A percentile compares a stretch with the other conserved stretches of the same genome.
These are phyloP conservation scores for Ustilago bromivora DNA, from an alignment of 1,284 basidiomycete genomes.

Conservation along the genomic window DNA sequence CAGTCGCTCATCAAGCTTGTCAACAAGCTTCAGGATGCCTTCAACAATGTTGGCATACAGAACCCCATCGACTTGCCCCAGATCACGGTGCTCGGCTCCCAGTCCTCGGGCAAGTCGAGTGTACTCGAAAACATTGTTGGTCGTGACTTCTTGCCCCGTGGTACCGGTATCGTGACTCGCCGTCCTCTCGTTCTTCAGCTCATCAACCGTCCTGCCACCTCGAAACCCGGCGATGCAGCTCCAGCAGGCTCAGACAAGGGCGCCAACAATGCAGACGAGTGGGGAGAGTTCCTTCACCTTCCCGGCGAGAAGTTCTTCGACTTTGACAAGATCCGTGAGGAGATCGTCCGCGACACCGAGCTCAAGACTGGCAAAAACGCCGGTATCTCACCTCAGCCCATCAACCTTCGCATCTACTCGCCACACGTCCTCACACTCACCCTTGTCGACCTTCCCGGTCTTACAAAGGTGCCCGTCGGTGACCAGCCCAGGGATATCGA, in stretches of 20 bases:
- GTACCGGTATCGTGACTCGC: slow-evolving; percentile 93
- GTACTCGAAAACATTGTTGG: slow-evolving; percentile 79
- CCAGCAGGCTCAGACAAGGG: slow-evolving; percentile 17
- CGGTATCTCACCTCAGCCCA: slow-evolving; percentile 94
- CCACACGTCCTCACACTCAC: slow-evolving; percentile 97
- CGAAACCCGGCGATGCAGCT: slow-evolving; percentile 30
- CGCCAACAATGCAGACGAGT: slow-evolving; percentile 75
- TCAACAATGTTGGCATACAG: slow-evolving; percentile 71
- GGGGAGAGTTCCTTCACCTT: slow-evolving; percentile 95
- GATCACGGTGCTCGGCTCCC: slow-evolving; percentile 72
- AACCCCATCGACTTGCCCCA: slow-evolving; percentile 73
- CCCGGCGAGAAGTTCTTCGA: slow-evolving; percentile 96
- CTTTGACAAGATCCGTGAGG: slow-evolving; percentile 90
- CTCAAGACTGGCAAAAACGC: slow-evolving; percentile 98
- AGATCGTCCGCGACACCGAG: slow-evolving; percentile 98
- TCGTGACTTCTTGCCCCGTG: slow-evolving; percentile 90
- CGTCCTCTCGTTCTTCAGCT: slow-evolving; percentile 94
- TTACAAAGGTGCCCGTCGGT: slow-evolving; percentile 79
- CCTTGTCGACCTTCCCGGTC: slow-evolving; percentile 91
- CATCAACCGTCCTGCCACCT: slow-evolving; percentile 76
- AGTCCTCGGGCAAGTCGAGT: slow-evolving; percentile 74
- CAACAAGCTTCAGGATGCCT: slow-evolving; percentile 84
- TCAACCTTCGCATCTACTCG: slow-evolving; percentile 93
- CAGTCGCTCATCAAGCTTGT: slow-evolving; percentile 91
- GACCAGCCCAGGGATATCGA: slow-evolving; percentile 91